A percentile compares a stretch with the other conserved stretches of the same genome.
Evolutionary conservation across 2,329 filamentous ascomycete genomes (phyloP).

Genomic region (Clonostachys sp.): DNA sequence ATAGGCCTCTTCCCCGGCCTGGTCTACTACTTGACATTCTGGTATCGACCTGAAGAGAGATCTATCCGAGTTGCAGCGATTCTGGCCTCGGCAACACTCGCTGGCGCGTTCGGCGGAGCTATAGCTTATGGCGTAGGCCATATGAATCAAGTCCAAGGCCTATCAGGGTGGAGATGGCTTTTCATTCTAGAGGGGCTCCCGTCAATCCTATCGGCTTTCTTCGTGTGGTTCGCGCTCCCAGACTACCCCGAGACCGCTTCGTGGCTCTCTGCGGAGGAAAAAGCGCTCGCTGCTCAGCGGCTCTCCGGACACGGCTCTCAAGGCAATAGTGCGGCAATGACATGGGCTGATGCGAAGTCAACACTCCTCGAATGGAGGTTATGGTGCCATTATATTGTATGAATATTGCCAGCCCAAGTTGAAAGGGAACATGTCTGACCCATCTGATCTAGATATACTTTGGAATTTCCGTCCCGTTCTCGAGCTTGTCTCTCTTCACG

Average conservation of each 20-base stretch:
- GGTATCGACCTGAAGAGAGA: conserved; percentile 66
- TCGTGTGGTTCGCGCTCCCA: conserved; percentile 62
- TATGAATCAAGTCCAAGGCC: conserved; percentile 57
- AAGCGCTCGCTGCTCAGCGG: conserved; percentile 37
- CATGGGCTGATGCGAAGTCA: conserved; percentile 61
- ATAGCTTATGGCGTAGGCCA: conserved; percentile 66
- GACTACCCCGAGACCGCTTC: conserved; percentile 60
- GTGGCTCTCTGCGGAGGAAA: conserved; percentile 56
- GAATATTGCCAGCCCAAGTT: background rate
- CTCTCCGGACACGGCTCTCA: conserved; percentile 32
- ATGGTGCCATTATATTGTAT: conserved; percentile 56
- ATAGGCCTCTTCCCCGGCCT: conserved; percentile 25
- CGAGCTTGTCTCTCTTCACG: conserved; percentile 52
- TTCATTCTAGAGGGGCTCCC: conserved; percentile 58
- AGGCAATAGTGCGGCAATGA: conserved; percentile 55
- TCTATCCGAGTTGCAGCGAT: conserved; percentile 62
- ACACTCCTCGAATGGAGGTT: conserved; percentile 60
- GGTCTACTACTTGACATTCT: conserved; percentile 65
- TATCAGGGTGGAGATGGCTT: conserved; percentile 62
- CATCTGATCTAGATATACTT: conserved; percentile 25
- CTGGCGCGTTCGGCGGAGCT: conserved; percentile 66
- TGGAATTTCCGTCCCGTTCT: conserved; percentile 47
- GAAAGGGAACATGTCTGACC: too few species aligned
- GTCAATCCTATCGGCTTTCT: conserved; percentile 55
- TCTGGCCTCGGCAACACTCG: conserved; percentile 60